A percentile compares a stretch with the other conserved stretches of the same genome.
Evolutionary conservation across 352 stramenopile species (phyloP).

Genomic region (Phytophthora vignae): DNA sequence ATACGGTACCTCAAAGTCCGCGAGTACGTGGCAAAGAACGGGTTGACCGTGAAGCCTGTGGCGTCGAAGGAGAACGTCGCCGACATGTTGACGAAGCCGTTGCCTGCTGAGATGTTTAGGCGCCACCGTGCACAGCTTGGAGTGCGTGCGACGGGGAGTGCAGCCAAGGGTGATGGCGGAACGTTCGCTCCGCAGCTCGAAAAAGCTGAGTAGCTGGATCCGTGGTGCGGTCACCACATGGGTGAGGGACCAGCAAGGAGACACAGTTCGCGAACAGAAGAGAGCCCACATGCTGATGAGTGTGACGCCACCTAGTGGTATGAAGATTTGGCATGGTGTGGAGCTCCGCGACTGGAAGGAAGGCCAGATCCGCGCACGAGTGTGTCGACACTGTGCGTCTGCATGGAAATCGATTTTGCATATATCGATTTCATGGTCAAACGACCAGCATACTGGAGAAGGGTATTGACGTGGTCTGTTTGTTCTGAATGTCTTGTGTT

Average conservation of each 20-base stretch:
- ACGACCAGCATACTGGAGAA: neutral
- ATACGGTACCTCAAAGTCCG: slow-evolving; percentile 6
- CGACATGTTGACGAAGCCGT: slow-evolving; percentile 20
- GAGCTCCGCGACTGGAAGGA: neutral
- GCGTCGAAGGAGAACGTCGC: slow-evolving; percentile 17
- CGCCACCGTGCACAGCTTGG: slow-evolving; percentile 9
- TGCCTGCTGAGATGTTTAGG: slow-evolving; percentile 13
- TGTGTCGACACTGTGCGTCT: neutral
- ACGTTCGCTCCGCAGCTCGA: neutral
- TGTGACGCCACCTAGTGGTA: no score
- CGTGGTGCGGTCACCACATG: neutral
- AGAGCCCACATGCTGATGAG: neutral
- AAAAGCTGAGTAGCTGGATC: neutral
- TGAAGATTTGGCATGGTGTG: neutral
- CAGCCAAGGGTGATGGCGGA: neutral
- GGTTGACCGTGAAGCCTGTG: slow-evolving; percentile 6
- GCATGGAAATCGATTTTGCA: neutral
- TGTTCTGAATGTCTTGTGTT: neutral
- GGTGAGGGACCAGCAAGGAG: neutral
- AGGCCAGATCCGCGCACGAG: neutral
- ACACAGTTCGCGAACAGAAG: neutral
- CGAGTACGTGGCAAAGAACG: slow-evolving; percentile 4
- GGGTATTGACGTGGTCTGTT: neutral
- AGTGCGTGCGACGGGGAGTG: neutral
- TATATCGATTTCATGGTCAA: neutral